Evolutionary conservation across 305 asterid species (phyloP).

Genomic region (Nicotiana rustica): DNA sequence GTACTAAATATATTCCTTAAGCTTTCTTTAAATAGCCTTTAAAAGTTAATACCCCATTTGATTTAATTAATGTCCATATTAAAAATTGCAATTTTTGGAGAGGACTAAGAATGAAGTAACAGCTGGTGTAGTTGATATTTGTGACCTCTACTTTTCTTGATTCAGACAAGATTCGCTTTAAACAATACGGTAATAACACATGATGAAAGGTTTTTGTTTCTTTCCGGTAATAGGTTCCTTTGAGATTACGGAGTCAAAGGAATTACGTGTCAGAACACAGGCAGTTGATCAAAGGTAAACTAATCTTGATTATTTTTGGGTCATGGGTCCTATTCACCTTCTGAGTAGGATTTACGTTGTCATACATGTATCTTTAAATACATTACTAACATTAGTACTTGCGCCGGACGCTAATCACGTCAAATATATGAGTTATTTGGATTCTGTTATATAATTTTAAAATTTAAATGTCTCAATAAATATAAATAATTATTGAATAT

Average conservation of each 20-base stretch:
- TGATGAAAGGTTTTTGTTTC: neutral
- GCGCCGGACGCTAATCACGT: too few relatives aligned
- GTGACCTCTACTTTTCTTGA: neutral
- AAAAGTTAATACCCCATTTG: neutral
- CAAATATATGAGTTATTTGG: too few relatives aligned
- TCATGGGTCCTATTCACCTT: neutral
- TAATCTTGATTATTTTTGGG: neutral
- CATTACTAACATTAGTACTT: too few relatives aligned
- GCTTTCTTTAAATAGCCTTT: neutral
- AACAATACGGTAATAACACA: neutral
- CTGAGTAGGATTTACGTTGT: neutral
- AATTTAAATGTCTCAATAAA: too few relatives aligned
- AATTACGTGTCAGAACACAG: neutral
- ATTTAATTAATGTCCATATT: neutral
- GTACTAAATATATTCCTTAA: constrained; percentile 6
- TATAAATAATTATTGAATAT: too few relatives aligned
- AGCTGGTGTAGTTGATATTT: neutral
- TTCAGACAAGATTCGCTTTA: neutral
- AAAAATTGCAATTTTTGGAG: neutral
- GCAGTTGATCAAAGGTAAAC: neutral
- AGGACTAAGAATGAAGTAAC: neutral
- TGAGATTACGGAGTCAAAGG: neutral
- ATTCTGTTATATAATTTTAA: too few relatives aligned
- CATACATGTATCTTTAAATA: too few relatives aligned
- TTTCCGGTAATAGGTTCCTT: neutral